A percentile compares a stretch with the other conserved stretches of the same genome.
Conservation (phyloP, 306 rosid genomes). For the Fragaria vesca region DNA sequence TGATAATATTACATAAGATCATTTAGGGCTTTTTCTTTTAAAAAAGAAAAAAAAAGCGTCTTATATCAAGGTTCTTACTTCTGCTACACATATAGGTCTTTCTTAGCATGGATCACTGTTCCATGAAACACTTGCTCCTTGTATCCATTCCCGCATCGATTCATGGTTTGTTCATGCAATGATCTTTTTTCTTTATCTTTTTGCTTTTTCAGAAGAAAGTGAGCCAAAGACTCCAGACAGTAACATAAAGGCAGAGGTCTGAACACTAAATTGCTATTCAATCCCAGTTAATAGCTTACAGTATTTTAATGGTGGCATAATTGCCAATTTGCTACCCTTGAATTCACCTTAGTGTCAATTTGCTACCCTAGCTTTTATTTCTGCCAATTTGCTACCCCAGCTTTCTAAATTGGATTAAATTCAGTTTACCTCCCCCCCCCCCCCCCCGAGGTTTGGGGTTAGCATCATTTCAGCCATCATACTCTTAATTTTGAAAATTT, state of each 20-base stretch:
- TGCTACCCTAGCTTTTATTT: too few relatives aligned
- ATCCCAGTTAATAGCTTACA: conserved; percentile 24
- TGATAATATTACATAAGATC: neutral
- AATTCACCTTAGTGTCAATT: too few relatives aligned
- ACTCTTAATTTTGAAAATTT: too few relatives aligned
- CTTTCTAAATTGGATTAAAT: too few relatives aligned
- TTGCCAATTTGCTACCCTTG: too few relatives aligned
- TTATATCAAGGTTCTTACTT: neutral
- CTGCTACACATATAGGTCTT: conserved; percentile 4
- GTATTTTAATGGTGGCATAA: conserved; percentile 1
- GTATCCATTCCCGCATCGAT: neutral
- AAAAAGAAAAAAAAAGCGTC: neutral
- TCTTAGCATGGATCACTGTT: neutral
- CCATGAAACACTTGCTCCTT: neutral
- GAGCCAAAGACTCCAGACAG: conserved; percentile 43
- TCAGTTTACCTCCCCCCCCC: too few relatives aligned
- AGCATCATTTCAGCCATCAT: too few relatives aligned
- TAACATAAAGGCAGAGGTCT: conserved; percentile 57
- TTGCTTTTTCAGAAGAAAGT: conserved; percentile 44
- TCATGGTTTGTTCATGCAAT: conserved; percentile 7
- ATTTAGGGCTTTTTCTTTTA: neutral
- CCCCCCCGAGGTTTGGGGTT: too few relatives aligned
- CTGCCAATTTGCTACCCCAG: too few relatives aligned
- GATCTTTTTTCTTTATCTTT: neutral
- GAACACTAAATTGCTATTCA: conserved; percentile 33